phyloP scores from a whole-genome alignment of 129 eudicot species.

The Sambucus nigra region DNA sequence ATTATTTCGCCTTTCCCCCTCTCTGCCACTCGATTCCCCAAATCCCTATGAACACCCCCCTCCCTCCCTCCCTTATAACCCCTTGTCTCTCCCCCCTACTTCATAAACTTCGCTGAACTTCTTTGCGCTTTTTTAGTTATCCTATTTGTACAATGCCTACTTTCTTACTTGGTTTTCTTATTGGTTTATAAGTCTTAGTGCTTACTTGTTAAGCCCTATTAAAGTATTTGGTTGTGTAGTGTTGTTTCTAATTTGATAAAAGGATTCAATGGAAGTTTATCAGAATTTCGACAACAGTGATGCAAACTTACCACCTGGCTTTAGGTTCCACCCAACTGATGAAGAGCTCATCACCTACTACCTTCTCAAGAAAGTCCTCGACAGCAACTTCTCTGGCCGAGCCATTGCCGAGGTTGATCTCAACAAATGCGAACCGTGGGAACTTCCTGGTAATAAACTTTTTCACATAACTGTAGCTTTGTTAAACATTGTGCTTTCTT shows the following conservation, averaged over 20 bases:
- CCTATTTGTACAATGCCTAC: not conserved
- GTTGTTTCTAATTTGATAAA: too few species aligned
- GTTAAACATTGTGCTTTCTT: too few species aligned
- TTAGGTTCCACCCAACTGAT: constrained; percentile 87
- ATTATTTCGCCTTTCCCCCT: constrained; percentile 18
- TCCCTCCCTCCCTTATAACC: too few species aligned
- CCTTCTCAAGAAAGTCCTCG: constrained; percentile 75
- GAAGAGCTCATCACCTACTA: constrained; percentile 91
- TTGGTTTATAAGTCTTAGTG: not conserved
- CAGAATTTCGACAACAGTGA: constrained; percentile 31
- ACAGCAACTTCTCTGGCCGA: constrained; percentile 54
- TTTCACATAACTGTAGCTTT: not conserved
- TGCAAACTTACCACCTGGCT: constrained; percentile 74
- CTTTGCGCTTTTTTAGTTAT: not conserved
- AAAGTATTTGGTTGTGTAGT: too few species aligned
- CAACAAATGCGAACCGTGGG: constrained; percentile 98
- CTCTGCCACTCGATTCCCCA: constrained; percentile 21
- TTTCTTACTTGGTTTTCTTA: not conserved
- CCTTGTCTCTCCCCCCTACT: too few species aligned
- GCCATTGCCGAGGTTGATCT: constrained; percentile 94
- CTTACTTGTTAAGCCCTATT: too few species aligned
- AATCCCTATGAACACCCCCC: constrained; percentile 25
- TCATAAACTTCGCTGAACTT: too few species aligned
- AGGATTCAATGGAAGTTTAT: constrained; percentile 43
- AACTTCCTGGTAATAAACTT: constrained; percentile 67